phyloP scores from a whole-genome alignment of 2,329 filamentous ascomycete species.

The Aureobasidium leucospermi region DNA sequence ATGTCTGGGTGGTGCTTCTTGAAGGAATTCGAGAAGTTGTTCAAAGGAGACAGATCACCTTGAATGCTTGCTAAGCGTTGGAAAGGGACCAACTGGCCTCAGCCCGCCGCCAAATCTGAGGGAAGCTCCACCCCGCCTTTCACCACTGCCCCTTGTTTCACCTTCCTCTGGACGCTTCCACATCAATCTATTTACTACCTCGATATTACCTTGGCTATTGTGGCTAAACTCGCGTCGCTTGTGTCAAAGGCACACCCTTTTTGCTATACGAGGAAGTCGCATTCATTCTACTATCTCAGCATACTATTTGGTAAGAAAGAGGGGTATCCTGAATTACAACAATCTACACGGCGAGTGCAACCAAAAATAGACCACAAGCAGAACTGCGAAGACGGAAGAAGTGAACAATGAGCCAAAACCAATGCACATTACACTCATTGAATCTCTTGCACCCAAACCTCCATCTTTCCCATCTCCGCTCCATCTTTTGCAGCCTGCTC shows the following conservation, averaged over 20 bases:
- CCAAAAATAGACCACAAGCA: background rate
- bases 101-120: no score
- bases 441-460: constrained; percentile 14
- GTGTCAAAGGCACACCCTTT: background rate
- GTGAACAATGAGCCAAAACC: background rate
- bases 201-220: background rate
- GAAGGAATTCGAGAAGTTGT: background rate
- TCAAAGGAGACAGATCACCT: constrained; percentile 3
- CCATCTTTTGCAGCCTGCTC: constrained; percentile 49
- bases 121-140: constrained; percentile 7
- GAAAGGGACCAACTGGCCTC: constrained; percentile 4
- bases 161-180: background rate
- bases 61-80: constrained; percentile 3
- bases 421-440: background rate
- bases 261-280: background rate
- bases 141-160: constrained; percentile 2
- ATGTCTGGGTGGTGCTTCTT: background rate
- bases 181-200: background rate
- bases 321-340: background rate
- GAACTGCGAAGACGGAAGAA: background rate
- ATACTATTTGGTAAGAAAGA: background rate
- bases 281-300: background rate
- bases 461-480: constrained; percentile 16
- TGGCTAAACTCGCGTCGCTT: background rate
- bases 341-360: background rate